Conservation (phyloP, 2,329 filamentous ascomycete genomes). For the Fusarium multiceps region DNA sequence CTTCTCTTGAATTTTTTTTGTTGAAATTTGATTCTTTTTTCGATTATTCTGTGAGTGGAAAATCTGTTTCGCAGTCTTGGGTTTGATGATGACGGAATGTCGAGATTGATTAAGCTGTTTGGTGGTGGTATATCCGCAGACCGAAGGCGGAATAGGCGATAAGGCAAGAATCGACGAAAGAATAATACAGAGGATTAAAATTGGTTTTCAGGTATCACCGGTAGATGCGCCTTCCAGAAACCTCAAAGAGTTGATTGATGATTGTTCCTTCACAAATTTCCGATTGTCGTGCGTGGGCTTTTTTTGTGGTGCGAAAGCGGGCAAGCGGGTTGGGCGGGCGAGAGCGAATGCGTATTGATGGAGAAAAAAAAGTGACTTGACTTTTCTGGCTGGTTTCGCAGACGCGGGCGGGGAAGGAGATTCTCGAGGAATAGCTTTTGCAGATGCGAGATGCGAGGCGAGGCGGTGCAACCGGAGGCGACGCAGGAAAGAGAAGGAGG, state of each 20-base stretch:
- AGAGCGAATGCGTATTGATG: slow-evolving; percentile 29
- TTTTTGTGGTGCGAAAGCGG: slow-evolving; percentile 33
- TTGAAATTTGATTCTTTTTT: slow-evolving; percentile 40
- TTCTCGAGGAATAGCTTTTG: slow-evolving; percentile 6
- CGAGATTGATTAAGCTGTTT: slow-evolving; percentile 45
- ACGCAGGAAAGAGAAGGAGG: slow-evolving; percentile 45
- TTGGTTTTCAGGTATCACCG: slow-evolving; percentile 43
- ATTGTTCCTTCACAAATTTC: slow-evolving; percentile 39
- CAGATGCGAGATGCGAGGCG: slow-evolving; percentile 11
- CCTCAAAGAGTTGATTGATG: slow-evolving; percentile 31
- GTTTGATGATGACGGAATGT: slow-evolving; percentile 29
- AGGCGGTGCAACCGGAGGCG: slow-evolving; percentile 45
- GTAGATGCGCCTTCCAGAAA: slow-evolving; percentile 47
- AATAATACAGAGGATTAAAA: slow-evolving; percentile 47
- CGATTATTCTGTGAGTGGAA: slow-evolving; percentile 43
- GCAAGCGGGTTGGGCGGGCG: slow-evolving; percentile 15
- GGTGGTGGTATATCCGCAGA: slow-evolving; percentile 27
- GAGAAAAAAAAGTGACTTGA: slow-evolving; percentile 9
- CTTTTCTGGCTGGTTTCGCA: slow-evolving; percentile 26
- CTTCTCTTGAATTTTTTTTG: slow-evolving; percentile 43
- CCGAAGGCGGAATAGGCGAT: slow-evolving; percentile 35
- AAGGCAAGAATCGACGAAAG: slow-evolving; percentile 46
- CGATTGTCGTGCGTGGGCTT: slow-evolving; percentile 31
- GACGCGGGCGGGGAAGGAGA: slow-evolving; percentile 33
- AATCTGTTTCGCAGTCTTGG: slow-evolving; percentile 42